Percentiles rank a stretch among this genome's conserved stretches.
Evolutionary conservation across 495 filamentous ascomycete genomes (phyloP).

Genomic region (Annulohypoxylon stygium): DNA sequence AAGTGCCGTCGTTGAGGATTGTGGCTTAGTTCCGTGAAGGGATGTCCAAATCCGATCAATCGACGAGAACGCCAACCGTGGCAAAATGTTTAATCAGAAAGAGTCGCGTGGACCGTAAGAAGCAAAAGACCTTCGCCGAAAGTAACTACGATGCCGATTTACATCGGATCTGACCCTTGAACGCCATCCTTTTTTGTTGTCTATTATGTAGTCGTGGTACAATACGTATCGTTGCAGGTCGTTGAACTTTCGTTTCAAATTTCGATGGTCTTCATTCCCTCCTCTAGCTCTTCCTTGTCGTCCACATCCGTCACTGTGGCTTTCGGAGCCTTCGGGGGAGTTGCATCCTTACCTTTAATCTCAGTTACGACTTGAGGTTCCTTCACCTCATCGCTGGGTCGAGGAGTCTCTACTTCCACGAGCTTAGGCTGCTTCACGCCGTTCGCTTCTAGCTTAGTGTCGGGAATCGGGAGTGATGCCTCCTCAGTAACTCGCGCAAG

Average conservation of each 20-base stretch:
- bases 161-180: conserved; percentile 44
- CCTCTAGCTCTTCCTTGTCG: conserved; percentile 51
- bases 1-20: conserved; percentile 34
- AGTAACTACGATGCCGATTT: conserved; percentile 26
- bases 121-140: conserved; percentile 23
- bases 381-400: conserved; percentile 61
- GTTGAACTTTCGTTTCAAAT: conserved; percentile 58
- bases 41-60: conserved; percentile 33
- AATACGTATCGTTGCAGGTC: conserved; percentile 47
- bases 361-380: conserved; percentile 42
- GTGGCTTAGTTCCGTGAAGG: conserved; percentile 12
- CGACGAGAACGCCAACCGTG: conserved; percentile 11
- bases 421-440: conserved; percentile 53
- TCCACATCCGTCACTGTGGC: conserved; percentile 45
- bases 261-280: conserved; percentile 70
- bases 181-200: conserved; percentile 51
- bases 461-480: conserved; percentile 30
- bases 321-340: conserved; percentile 46
- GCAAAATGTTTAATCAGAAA: conserved; percentile 31
- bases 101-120: conserved; percentile 30
- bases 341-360: conserved; percentile 40
- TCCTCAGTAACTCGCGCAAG: conserved; percentile 68
- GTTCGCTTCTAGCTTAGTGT: conserved; percentile 42
- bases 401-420: conserved; percentile 67
- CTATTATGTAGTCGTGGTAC: conserved; percentile 50